phyloP scores from a whole-genome alignment of 441 rosid genomes.

The Pelargonium australe region DNA sequence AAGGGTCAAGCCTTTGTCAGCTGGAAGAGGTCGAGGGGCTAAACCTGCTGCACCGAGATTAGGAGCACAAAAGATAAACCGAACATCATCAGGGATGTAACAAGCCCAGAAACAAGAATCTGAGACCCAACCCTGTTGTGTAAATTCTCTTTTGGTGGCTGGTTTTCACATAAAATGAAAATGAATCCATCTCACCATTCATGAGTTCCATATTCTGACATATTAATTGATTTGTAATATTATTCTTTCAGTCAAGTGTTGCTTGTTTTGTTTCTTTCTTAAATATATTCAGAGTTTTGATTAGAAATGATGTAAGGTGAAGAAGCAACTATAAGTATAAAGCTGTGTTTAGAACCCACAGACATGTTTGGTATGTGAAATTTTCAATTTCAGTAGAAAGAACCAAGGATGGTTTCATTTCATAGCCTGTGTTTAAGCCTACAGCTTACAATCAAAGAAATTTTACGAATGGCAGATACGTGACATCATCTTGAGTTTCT shows the following conservation, averaged over 20 bases:
- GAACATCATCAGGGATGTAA: constrained; percentile 67
- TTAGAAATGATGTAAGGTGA: neutral
- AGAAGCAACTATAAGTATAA: no score
- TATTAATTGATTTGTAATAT: constrained; percentile 2
- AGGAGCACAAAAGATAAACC: constrained; percentile 90
- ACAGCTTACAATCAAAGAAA: neutral
- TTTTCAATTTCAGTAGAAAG: no score
- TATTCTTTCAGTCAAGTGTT: neutral
- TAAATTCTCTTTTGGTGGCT: constrained; percentile 5
- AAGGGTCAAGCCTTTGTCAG: constrained; percentile 65
- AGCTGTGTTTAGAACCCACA: no score
- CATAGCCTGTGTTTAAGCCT: neutral
- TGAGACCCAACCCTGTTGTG: neutral
- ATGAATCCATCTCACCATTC: neutral
- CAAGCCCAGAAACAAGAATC: neutral
- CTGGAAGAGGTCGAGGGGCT: constrained; percentile 70
- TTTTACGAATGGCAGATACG: neutral
- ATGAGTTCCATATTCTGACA: neutral
- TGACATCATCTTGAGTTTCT: neutral
- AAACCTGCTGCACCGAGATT: constrained; percentile 65
- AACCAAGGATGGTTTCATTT: neutral
- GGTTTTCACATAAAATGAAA: neutral
- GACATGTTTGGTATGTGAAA: no score
- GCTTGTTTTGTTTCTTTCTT: neutral
- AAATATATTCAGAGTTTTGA: no score